phyloP scores from a whole-genome alignment of 495 filamentous ascomycete species.

The Entonaema liquescens region DNA sequence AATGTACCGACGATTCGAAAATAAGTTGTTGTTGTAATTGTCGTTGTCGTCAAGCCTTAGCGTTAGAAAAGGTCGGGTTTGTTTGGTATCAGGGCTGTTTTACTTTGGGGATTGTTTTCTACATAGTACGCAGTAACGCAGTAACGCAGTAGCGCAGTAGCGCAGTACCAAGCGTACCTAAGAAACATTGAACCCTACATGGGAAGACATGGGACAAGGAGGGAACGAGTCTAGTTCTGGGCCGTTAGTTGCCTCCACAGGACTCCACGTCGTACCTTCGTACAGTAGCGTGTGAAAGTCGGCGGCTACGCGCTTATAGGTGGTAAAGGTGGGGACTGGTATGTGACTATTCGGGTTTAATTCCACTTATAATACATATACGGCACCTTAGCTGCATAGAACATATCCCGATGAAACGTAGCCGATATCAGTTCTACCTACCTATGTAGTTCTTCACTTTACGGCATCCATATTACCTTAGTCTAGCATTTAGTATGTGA shows the following conservation, averaged over 20 bases:
- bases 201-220: not conserved
- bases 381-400: not conserved
- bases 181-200: not conserved
- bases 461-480: not conserved
- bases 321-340: conserved; percentile 8
- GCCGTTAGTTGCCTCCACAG: conserved; percentile 9
- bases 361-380: conserved; percentile 6
- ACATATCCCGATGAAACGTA: conserved; percentile 20
- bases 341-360: conserved; percentile 23
- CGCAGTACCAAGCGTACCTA: not conserved
- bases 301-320: conserved; percentile 45
- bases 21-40: not conserved
- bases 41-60: not conserved
- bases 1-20: not conserved
- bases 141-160: conserved; percentile 2
- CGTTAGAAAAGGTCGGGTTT: not conserved
- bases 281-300: conserved; percentile 37
- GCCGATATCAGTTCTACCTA: not conserved
- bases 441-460: not conserved
- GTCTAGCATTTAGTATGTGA: too few species aligned
- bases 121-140: not conserved
- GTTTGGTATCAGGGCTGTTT: conserved; percentile 26
- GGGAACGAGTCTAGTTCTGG: not conserved
- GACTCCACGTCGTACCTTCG: conserved; percentile 30
- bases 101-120: conserved; percentile 10